These are phyloP conservation scores for Urtica urens DNA, from an alignment of 306 rosid genomes.

Conservation along the genomic window DNA sequence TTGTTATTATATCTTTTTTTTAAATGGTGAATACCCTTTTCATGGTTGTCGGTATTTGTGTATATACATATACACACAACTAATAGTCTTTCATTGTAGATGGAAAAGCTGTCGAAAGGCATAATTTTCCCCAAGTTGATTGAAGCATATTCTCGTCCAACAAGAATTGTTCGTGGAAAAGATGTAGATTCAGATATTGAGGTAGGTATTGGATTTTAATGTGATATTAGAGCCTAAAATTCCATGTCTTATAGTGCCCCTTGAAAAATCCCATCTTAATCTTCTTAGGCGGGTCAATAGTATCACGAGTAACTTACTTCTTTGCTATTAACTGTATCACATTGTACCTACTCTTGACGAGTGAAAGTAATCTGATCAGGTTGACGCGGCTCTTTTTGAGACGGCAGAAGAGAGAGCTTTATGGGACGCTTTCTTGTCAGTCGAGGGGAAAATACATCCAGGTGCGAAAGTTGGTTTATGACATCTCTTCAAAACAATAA, in stretches of 20 bases:
- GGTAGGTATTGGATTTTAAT: constrained; percentile 28
- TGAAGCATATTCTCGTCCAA: constrained; percentile 91
- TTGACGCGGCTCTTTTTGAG: constrained; percentile 63
- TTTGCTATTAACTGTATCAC: not conserved
- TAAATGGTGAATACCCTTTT: too few species aligned
- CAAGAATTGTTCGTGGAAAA: constrained; percentile 91
- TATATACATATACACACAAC: too few species aligned
- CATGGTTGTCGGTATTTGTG: too few species aligned
- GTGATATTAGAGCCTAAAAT: not conserved
- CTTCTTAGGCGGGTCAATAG: not conserved
- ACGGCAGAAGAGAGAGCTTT: constrained; percentile 64
- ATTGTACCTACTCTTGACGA: not conserved
- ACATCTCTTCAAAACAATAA: not conserved
- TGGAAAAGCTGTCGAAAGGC: constrained; percentile 68
- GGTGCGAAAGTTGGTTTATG: constrained; percentile 39
- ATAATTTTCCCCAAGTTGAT: constrained; percentile 56
- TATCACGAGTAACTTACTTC: not conserved
- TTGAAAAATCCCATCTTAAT: not conserved
- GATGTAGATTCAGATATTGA: constrained; percentile 35
- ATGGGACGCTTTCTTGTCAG: constrained; percentile 58
- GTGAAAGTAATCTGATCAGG: constrained; percentile 27
- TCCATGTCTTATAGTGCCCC: not conserved
- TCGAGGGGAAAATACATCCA: constrained; percentile 36
- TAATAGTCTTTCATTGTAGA: constrained; percentile 33
- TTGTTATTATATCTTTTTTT: not conserved